Evolutionary conservation across 352 stramenopile species (phyloP).

Genomic region (Phytophthora rubi): DNA sequence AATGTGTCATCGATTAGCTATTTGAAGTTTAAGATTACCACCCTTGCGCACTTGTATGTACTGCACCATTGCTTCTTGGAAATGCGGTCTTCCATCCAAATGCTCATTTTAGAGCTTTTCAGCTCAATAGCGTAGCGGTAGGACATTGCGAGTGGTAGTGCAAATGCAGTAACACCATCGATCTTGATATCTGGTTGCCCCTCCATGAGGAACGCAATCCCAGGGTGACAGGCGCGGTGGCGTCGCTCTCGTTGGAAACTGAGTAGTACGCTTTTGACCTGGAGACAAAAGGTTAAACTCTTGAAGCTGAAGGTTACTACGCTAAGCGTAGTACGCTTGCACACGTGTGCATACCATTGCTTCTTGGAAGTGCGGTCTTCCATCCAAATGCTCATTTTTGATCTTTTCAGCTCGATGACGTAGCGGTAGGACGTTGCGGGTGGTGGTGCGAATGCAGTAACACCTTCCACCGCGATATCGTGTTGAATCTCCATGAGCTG

Average conservation of each 20-base stretch:
- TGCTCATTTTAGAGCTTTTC: not conserved
- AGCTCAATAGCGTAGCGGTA: conserved; percentile 1
- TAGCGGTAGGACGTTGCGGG: not conserved
- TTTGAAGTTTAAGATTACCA: not conserved
- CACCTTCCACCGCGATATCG: conserved; percentile 1
- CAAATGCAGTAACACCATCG: conserved; percentile 21
- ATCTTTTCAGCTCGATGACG: not conserved
- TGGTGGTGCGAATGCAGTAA: conserved; percentile 4
- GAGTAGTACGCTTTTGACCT: too few species aligned
- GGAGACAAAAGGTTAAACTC: too few species aligned
- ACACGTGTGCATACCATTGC: not conserved
- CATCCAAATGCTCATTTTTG: not conserved
- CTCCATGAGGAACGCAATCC: too few species aligned
- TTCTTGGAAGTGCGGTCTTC: not conserved
- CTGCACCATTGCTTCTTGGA: not conserved
- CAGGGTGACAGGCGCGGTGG: too few species aligned
- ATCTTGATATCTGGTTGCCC: not conserved
- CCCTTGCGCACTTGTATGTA: not conserved
- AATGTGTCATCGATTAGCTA: not conserved
- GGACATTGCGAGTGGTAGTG: not conserved
- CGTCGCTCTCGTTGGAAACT: too few species aligned
- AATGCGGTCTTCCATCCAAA: not conserved
- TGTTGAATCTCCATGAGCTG: not conserved
- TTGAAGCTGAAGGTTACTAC: not conserved
- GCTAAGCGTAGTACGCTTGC: not conserved